These are phyloP conservation scores for Microsporum audouinii DNA, from an alignment of 2,329 filamentous ascomycete genomes.

Conservation along the genomic window DNA sequence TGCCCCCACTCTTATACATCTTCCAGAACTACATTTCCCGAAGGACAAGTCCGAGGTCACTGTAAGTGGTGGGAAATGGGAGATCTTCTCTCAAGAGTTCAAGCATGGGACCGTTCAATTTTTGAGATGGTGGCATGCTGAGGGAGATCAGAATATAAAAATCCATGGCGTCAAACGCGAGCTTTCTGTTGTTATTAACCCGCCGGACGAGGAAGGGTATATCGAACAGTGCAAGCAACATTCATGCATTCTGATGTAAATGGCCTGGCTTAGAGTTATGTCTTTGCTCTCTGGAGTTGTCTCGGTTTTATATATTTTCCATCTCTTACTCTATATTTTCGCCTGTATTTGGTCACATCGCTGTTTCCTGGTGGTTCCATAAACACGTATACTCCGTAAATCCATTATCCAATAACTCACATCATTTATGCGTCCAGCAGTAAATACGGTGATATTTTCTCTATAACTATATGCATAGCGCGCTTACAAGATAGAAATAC, in stretches of 20 bases:
- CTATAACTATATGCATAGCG: too few species aligned
- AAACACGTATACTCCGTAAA: too few species aligned
- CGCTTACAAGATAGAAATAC: background rate
- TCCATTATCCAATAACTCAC: too few species aligned
- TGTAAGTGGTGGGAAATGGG: slow-evolving; percentile 80
- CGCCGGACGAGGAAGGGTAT: slow-evolving; percentile 69
- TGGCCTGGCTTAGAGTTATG: background rate
- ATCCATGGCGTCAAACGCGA: slow-evolving; percentile 62
- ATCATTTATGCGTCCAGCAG: too few species aligned
- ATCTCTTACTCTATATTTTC: background rate
- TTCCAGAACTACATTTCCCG: slow-evolving; percentile 90
- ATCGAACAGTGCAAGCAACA: slow-evolving; percentile 49
- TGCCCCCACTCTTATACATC: slow-evolving; percentile 66
- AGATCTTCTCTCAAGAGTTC: slow-evolving; percentile 61
- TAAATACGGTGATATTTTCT: too few species aligned
- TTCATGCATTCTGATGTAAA: slow-evolving; percentile 42
- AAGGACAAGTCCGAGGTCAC: slow-evolving; percentile 58
- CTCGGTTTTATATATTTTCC: background rate
- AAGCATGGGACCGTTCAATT: slow-evolving; percentile 60
- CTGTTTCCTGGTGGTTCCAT: background rate
- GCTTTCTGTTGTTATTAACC: slow-evolving; percentile 33
- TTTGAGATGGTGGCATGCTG: slow-evolving; percentile 84
- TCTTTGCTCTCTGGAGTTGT: background rate
- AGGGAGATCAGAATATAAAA: slow-evolving; percentile 68
- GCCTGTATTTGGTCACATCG: background rate